phyloP scores from a whole-genome alignment of 306 rosid genomes.

The Quercus glauca region DNA sequence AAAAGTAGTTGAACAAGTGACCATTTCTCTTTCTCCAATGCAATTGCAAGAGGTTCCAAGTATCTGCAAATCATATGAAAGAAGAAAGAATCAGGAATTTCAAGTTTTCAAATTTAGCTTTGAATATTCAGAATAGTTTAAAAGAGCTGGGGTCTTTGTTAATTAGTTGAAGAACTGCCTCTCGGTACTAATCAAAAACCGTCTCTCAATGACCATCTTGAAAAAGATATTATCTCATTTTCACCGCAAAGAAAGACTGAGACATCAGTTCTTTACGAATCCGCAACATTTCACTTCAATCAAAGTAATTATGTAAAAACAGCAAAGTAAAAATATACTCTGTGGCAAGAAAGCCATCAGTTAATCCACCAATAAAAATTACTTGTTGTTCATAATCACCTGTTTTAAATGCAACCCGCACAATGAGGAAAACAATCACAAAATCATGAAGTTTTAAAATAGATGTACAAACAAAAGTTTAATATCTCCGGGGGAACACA shows the following conservation, averaged over 20 bases:
- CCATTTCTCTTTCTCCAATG: conserved; percentile 91
- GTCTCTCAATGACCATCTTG: neutral
- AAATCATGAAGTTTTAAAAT: neutral
- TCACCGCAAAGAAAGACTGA: neutral
- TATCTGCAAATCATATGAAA: conserved; percentile 50
- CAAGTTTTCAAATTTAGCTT: neutral
- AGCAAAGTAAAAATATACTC: conserved; percentile 48
- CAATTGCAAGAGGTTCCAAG: conserved; percentile 95
- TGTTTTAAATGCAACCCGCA: conserved; percentile 93
- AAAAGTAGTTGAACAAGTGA: conserved; percentile 94
- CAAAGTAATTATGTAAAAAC: neutral
- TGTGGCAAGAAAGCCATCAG: conserved; percentile 89
- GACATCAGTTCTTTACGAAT: neutral
- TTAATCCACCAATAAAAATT: conserved; percentile 89
- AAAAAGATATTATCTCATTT: conserved; percentile 9
- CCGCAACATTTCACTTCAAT: neutral
- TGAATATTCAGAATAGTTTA: neutral
- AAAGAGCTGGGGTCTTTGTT: neutral
- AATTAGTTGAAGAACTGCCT: conserved; percentile 7
- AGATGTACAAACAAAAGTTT: neutral
- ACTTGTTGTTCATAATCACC: conserved; percentile 88
- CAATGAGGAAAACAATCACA: conserved; percentile 7
- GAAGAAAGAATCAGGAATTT: conserved; percentile 14
- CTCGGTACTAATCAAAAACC: neutral
- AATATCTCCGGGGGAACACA: neutral